Evolutionary conservation across 352 stramenopile genomes (phyloP).

Genomic region (Pythium phragmiticola): DNA sequence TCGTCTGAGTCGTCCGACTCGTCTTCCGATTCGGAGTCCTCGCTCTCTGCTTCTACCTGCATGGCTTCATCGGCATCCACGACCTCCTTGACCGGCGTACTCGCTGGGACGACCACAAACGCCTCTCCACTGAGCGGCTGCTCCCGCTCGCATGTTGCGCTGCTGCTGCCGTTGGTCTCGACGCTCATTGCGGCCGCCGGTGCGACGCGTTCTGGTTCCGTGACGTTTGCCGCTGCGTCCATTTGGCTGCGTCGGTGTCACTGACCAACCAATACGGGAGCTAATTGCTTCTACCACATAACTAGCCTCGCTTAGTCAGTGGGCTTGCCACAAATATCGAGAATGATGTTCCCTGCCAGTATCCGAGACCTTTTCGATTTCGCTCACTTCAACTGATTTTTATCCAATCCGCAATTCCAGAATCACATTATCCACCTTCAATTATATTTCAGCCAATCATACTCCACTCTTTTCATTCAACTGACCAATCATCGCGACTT

Average conservation of each 20-base stretch:
- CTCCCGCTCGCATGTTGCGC: background rate
- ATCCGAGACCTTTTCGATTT: background rate
- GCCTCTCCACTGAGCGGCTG: background rate
- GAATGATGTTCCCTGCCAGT: too few relatives aligned
- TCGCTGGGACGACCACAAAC: background rate
- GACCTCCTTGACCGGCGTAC: background rate
- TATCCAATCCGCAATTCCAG: background rate
- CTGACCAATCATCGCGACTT: conserved; percentile 3
- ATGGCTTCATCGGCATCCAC: conserved; percentile 8
- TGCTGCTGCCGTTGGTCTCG: conserved; percentile 1
- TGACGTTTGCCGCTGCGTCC: conserved; percentile 6
- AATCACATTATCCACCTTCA: background rate
- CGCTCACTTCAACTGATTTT: conserved; percentile 2
- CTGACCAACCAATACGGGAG: conserved; percentile 6
- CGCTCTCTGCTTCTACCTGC: background rate
- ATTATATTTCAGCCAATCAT: conserved; percentile 22
- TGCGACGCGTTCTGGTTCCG: background rate
- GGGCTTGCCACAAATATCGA: too few relatives aligned
- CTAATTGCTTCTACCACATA: background rate
- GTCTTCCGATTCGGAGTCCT: conserved; percentile 4
- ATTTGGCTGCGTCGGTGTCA: background rate
- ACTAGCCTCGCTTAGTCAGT: background rate
- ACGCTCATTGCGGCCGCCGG: conserved; percentile 1
- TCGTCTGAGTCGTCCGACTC: conserved; percentile 8
- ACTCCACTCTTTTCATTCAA: conserved; percentile 8